phyloP scores from a whole-genome alignment of 1,284 basidiomycete species.

The Moesziomyces aphidis region DNA sequence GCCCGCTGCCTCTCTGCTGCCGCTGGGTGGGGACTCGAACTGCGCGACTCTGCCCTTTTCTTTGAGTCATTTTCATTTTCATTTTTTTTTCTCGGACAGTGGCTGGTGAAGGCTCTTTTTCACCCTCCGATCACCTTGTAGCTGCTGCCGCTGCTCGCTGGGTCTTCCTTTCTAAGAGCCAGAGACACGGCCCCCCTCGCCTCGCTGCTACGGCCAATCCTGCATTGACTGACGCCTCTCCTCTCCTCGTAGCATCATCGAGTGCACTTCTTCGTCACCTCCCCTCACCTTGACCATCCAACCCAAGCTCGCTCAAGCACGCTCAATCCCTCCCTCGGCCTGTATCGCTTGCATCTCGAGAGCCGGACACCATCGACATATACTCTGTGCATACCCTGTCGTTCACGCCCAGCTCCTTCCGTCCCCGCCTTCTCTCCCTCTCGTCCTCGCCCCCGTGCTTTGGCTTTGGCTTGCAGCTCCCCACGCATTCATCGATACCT shows the following conservation, averaged over 20 bases:
- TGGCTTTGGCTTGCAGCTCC: constrained; percentile 7
- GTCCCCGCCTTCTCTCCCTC: not conserved
- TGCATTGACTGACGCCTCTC: not conserved
- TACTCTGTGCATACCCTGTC: constrained; percentile 11
- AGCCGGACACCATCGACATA: constrained; percentile 9
- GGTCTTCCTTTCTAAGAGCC: not conserved
- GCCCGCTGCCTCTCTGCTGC: too few species aligned
- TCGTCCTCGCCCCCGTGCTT: constrained; percentile 7
- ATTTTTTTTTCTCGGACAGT: constrained; percentile 4
- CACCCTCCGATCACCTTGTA: constrained; percentile 46
- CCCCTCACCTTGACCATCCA: not conserved
- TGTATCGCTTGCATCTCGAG: not conserved
- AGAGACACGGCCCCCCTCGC: too few species aligned
- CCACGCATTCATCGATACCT: constrained; percentile 24
- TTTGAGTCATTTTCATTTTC: not conserved
- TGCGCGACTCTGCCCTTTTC: not conserved
- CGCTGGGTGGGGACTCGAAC: not conserved
- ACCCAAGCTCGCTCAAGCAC: not conserved
- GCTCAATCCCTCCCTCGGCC: not conserved
- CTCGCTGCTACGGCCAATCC: too few species aligned
- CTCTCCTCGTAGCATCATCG: not conserved
- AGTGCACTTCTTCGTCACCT: not conserved
- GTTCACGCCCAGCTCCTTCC: constrained; percentile 3
- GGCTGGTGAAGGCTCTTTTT: constrained; percentile 24
- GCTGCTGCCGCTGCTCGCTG: not conserved